A percentile compares a stretch with the other conserved stretches of the same genome.
These are phyloP conservation scores for Pseudomassariella vexata DNA, from an alignment of 2,329 filamentous ascomycete species.

Conservation along the genomic window DNA sequence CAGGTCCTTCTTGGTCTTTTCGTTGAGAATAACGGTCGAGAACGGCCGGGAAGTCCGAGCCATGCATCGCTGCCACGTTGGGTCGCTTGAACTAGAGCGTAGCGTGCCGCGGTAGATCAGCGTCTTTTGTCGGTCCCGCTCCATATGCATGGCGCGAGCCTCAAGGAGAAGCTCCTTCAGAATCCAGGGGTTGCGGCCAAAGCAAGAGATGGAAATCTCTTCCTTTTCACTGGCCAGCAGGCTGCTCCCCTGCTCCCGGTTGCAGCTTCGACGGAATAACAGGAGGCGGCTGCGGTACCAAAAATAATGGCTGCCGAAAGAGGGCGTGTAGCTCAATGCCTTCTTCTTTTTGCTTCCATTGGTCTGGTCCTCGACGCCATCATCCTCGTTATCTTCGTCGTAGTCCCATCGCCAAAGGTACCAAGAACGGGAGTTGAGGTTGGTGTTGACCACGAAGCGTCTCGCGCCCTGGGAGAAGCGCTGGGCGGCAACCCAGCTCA, in stretches of 20 bases:
- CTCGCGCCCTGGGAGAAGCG: slow-evolving; percentile 53
- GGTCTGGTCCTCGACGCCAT: slow-evolving; percentile 23
- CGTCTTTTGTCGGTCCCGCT: slow-evolving; percentile 56
- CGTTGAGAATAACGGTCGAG: slow-evolving; percentile 47
- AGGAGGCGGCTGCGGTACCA: slow-evolving; percentile 57
- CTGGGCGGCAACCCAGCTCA: slow-evolving; percentile 63
- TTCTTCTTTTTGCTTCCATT: slow-evolving; percentile 40
- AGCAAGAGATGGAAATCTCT: slow-evolving; percentile 54
- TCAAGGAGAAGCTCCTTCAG: slow-evolving; percentile 59
- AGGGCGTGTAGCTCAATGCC: slow-evolving; percentile 57
- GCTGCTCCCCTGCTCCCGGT: slow-evolving; percentile 34
- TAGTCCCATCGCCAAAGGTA: slow-evolving; percentile 38
- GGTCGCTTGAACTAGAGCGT: slow-evolving; percentile 33
- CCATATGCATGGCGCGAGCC: slow-evolving; percentile 47
- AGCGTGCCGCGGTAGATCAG: slow-evolving; percentile 57
- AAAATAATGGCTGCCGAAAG: slow-evolving; percentile 62
- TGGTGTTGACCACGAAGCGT: slow-evolving; percentile 60
- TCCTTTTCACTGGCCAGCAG: slow-evolving; percentile 46
- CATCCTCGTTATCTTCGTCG: slow-evolving; percentile 40
- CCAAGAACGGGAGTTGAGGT: slow-evolving; percentile 47
- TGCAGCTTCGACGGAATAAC: slow-evolving; percentile 48
- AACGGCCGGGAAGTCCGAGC: no score
- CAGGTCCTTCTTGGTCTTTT: slow-evolving; percentile 37
- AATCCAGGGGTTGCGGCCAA: slow-evolving; percentile 53
- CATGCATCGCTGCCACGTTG: slow-evolving; percentile 57